phyloP scores from a whole-genome alignment of 495 filamentous ascomycete species.

The Delitschia confertaspora region DNA sequence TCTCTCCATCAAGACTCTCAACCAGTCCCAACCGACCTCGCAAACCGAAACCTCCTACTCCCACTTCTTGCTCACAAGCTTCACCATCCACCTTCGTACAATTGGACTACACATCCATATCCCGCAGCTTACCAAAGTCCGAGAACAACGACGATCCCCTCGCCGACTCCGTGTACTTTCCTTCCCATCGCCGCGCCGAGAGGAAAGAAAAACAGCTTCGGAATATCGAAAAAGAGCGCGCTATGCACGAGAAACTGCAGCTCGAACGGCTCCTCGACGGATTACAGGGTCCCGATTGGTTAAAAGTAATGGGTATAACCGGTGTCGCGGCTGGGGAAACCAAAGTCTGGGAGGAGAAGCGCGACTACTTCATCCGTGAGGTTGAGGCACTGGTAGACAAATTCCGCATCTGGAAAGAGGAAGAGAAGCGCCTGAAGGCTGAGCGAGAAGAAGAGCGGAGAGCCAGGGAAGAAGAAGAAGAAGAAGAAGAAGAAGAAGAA shows the following conservation, averaged over 20 bases:
- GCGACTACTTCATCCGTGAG: slow-evolving; percentile 71
- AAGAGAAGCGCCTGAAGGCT: slow-evolving; percentile 72
- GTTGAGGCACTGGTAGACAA: slow-evolving; percentile 75
- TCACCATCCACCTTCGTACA: slow-evolving; percentile 42
- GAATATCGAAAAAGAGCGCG: slow-evolving; percentile 84
- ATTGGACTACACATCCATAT: slow-evolving; percentile 49
- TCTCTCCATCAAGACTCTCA: slow-evolving; percentile 28
- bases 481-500: slow-evolving; percentile 28
- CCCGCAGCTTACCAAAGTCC: slow-evolving; percentile 31
- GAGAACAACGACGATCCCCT: slow-evolving; percentile 52
- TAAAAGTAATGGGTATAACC: slow-evolving; percentile 85
- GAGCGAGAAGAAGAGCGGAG: slow-evolving; percentile 51
- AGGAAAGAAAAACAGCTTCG: slow-evolving; percentile 86
- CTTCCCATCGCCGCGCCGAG: slow-evolving; percentile 67
- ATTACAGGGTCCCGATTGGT: slow-evolving; percentile 84
- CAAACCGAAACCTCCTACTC: slow-evolving; percentile 1
- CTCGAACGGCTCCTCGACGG: slow-evolving; percentile 79
- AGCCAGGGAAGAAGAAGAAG: slow-evolving; percentile 33
- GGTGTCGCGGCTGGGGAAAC: slow-evolving; percentile 73
- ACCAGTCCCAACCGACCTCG: slow-evolving; percentile 15
- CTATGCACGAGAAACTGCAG: slow-evolving; percentile 84
- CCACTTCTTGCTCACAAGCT: slow-evolving; percentile 23
- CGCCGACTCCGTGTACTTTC: slow-evolving; percentile 56
- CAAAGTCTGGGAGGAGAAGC: slow-evolving; percentile 77
- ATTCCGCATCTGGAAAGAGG: slow-evolving; percentile 77